Evolutionary conservation across 306 rosid genomes (phyloP), one percentile per base, ranked within the genome.

Genomic region (Glycyrrhiza uralensis): DNA sequence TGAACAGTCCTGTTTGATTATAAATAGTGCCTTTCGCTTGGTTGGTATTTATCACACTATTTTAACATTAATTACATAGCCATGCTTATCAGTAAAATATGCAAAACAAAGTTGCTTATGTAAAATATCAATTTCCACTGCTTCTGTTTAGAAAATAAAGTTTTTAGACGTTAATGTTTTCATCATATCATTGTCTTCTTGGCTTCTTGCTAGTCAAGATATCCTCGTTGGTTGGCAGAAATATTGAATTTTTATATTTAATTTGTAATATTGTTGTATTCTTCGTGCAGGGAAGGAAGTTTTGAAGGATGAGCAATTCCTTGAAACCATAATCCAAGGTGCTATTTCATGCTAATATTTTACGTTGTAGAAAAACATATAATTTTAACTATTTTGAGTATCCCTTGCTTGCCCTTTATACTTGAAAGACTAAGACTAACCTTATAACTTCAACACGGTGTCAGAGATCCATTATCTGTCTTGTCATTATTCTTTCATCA

Each of bases 281-380:
- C 66, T 71, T 76, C 28, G 70, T 81, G 84, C 87, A 93, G 97
- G 98, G 36, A 77, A 74, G 12, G 87, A 89, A 78, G 82, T 87
- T 47, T 72, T 90, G 89, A 89, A 83, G 89, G 88, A 86, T 15
- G 97, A 93, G 80, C 82, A 88, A 80, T 80, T 93, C 84, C 93
- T 93, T 38, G 97, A 93, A 83, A 82, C 82, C 77, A 81, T 90
- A 81, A 90, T 90, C 80, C 85, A 87, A 93, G 96, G 98, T 93
- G 58, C 81, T 74, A 17, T 46, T 13, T 69, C 69, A 56, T 80
- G 18, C 61, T 51, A 26, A 49, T 13, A 33, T 22, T 20, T 60
- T 72, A 44, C 23, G 56, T 69, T 55, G 13, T 30, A 18, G 61
- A 19, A 61, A 79, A 76, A n/a, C 10, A 58, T 30, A 36, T 36